Evolutionary conservation across 177 flowering plant genomes (phyloP).

Genomic region (Telopea speciosissima): DNA sequence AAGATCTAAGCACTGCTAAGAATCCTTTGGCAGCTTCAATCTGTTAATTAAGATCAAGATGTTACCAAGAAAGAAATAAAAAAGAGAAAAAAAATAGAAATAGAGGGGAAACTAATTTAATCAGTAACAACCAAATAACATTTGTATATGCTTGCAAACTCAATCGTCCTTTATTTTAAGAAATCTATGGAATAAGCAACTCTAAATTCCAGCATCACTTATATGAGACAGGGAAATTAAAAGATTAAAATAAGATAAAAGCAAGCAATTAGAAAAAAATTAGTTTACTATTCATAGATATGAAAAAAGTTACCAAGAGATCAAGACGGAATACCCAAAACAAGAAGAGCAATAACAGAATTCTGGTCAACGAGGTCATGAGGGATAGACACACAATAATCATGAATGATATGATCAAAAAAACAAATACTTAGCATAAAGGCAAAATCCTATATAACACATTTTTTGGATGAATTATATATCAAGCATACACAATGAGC

Average conservation of each 20-base stretch:
- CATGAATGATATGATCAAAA: not conserved
- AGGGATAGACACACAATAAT: not conserved
- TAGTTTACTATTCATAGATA: not conserved
- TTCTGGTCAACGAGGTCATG: not conserved
- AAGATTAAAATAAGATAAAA: not conserved
- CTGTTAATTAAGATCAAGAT: conserved; percentile 26
- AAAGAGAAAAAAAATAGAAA: too few species aligned
- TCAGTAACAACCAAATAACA: not conserved
- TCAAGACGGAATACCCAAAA: not conserved
- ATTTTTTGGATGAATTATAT: too few species aligned
- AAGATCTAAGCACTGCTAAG: conserved; percentile 59
- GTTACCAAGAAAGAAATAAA: not conserved
- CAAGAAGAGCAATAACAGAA: not conserved
- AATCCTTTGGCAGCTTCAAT: conserved; percentile 88
- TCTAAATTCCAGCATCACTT: not conserved
- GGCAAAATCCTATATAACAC: not conserved
- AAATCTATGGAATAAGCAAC: too few species aligned
- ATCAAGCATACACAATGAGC: not conserved
- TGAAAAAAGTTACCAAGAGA: not conserved
- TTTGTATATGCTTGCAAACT: not conserved
- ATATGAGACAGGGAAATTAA: too few species aligned
- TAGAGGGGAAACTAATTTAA: too few species aligned
- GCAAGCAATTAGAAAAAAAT: not conserved
- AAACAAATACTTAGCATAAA: not conserved
- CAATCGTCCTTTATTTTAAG: not conserved